Evolutionary conservation across 179 eudicot genomes (phyloP).

Genomic region (Silene noctiflora): DNA sequence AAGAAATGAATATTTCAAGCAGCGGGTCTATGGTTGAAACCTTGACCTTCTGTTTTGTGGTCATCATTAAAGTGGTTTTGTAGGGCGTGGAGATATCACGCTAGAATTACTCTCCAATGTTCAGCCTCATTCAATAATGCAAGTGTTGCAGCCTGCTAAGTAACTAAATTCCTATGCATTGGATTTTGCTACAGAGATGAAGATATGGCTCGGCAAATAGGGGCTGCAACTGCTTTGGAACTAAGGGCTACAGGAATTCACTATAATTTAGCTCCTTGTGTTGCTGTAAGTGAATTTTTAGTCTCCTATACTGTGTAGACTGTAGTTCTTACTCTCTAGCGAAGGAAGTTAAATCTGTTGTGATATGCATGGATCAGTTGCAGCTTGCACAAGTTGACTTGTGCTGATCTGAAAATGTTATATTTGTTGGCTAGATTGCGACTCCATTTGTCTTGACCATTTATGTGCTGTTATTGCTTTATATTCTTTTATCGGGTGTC

Average conservation of each 20-base stretch:
- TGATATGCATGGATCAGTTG: no score
- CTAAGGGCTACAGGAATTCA: slow-evolving; percentile 63
- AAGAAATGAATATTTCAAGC: neutral
- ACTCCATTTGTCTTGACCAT: no score
- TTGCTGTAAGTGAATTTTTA: slow-evolving; percentile 52
- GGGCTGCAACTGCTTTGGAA: slow-evolving; percentile 72
- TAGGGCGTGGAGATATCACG: neutral
- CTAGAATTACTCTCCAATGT: neutral
- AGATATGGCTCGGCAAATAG: slow-evolving; percentile 61
- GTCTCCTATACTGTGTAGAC: neutral
- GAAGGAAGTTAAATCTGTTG: no score
- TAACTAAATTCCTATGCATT: neutral
- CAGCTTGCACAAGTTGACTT: no score
- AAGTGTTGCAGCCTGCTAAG: neutral
- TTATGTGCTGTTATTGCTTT: no score
- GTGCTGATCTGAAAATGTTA: no score
- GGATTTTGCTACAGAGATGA: slow-evolving; percentile 47
- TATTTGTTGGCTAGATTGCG: no score
- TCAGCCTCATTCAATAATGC: neutral
- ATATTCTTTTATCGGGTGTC: no score
- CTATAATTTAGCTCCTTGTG: slow-evolving; percentile 66
- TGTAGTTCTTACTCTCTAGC: neutral
- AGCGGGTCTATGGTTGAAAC: neutral
- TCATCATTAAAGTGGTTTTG: neutral
- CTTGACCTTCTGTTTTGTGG: neutral